Conservation (phyloP, 495 filamentous ascomycete species). For the Cairneyella variabilis region DNA sequence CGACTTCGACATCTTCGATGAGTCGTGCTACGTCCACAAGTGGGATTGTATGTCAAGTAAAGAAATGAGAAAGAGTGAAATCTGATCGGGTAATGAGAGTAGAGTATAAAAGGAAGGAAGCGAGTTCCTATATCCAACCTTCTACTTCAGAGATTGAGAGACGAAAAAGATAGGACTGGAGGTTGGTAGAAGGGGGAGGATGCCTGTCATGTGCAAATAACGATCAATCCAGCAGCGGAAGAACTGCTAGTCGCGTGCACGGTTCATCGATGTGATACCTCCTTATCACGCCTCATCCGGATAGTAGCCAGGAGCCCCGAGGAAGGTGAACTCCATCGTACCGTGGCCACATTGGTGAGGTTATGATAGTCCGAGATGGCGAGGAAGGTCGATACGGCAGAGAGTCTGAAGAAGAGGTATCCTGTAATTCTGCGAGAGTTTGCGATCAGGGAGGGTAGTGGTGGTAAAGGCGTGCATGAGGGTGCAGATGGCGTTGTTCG, state of each 20-base stretch:
- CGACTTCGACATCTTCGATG: background rate
- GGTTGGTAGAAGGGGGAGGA: too few species aligned
- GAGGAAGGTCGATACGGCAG: constrained; percentile 18
- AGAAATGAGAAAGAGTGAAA: background rate
- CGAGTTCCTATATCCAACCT: too few species aligned
- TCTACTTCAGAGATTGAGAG: too few species aligned
- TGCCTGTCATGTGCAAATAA: too few species aligned
- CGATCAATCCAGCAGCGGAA: too few species aligned
- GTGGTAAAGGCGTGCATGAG: constrained; percentile 26
- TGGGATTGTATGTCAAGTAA: background rate
- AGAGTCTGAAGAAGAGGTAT: constrained; percentile 64
- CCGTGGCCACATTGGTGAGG: background rate
- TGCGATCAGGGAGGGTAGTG: constrained; percentile 43
- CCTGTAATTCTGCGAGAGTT: constrained; percentile 64
- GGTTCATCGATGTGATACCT: too few species aligned
- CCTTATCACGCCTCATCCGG: too few species aligned
- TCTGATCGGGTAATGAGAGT: background rate
- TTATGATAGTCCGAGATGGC: background rate
- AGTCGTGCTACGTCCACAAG: background rate
- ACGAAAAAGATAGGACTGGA: too few species aligned
- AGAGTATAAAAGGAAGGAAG: too few species aligned
- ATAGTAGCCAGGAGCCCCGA: background rate
- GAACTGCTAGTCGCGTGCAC: too few species aligned
- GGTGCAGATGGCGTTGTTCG: constrained; percentile 33
- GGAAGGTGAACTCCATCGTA: background rate